Conservation (phyloP, 1,139 yeast species). For the Geotrichum histeridarum region DNA sequence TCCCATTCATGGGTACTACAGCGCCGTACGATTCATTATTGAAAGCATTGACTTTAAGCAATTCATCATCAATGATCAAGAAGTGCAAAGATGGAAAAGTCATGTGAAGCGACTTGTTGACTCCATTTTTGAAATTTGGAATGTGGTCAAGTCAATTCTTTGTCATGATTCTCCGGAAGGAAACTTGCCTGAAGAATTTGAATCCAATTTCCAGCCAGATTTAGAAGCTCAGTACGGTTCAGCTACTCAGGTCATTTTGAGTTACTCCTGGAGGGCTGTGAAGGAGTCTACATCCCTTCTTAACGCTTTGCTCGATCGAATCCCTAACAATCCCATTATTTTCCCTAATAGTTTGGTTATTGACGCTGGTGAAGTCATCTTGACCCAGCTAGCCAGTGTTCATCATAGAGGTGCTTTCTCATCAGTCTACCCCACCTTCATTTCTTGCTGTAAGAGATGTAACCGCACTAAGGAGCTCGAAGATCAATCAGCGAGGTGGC, state of each 20-base stretch:
- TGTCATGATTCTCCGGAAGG: constrained; percentile 69
- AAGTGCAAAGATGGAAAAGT: constrained; percentile 20
- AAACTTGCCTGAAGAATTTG: constrained; percentile 45
- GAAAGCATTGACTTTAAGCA: constrained; percentile 27
- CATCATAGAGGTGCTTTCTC: constrained; percentile 91
- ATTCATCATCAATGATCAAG: constrained; percentile 11
- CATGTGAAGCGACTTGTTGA: constrained; percentile 29
- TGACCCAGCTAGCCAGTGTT: constrained; percentile 64
- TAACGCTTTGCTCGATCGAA: constrained; percentile 40
- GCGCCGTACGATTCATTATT: constrained; percentile 51
- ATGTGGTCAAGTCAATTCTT: constrained; percentile 48
- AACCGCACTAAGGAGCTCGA: constrained; percentile 34
- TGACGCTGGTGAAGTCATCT: constrained; percentile 50
- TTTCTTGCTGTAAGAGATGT: constrained; percentile 56
- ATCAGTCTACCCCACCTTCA: constrained; percentile 75
- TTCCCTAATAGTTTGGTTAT: constrained; percentile 33
- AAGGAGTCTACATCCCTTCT: constrained; percentile 65
- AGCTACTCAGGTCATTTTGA: constrained; percentile 57
- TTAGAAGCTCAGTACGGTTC: constrained; percentile 45
- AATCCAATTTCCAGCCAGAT: constrained; percentile 37
- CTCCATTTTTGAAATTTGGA: constrained; percentile 48
- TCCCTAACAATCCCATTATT: constrained; percentile 25
- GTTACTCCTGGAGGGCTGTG: constrained; percentile 80
- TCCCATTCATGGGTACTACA: constrained; percentile 64
- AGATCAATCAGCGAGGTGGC: constrained; percentile 50